Base-by-base conservation (phyloP, 2,329 filamentous ascomycete genomes). In the Pleurostoma richardsiae region DNA sequence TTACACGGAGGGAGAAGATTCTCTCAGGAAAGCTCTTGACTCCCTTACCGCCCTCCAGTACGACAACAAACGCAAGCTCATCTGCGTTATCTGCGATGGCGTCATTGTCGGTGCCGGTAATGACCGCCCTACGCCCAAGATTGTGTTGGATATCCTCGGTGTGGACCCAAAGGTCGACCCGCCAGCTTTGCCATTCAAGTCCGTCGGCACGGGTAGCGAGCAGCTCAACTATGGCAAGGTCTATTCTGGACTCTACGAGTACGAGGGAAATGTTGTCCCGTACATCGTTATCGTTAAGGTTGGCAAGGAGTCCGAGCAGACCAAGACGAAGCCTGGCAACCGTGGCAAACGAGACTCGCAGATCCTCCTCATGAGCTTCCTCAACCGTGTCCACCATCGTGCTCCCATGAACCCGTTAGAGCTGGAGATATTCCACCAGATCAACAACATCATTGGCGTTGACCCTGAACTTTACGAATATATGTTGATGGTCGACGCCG, bases 151-250 rank as follows among this genome's bases (percentile, higher is more conserved):
- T 62, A 96, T 99, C 58, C 84, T 99, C 10, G 94, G 94, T 31
- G 94, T 99, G 46, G 92, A 97, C 58, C 92, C 92, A 41, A 97
- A 96, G 71, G 85, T 96, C 50, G 94, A 99, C 59, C 94, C 94
- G 51, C 91, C 91, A 27, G 90, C 94, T 1, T 75, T 99, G 30
- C 88, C 91, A 1, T 97, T 97, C 80, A 92, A 91, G 69, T 95
- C 90, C 4, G 84, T 99, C 48, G 94, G 94, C 44, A 76, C 84
- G 43, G 90, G 91, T 56, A 90, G 82, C 59, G 88, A 96, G 51
- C 92, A 97, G 65, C 84, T 97, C 54, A 99, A 99, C 69, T 97
- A 96, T 61, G 94, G 91, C 62, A 99, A 99, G 64, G 91, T 99
- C 11, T 99, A 97, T 68, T 97, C 92, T 42, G 94, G 94, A 61